These are phyloP conservation scores for Penicillium polonicum DNA, from an alignment of 2,329 filamentous ascomycete genomes.

Conservation along the genomic window DNA sequence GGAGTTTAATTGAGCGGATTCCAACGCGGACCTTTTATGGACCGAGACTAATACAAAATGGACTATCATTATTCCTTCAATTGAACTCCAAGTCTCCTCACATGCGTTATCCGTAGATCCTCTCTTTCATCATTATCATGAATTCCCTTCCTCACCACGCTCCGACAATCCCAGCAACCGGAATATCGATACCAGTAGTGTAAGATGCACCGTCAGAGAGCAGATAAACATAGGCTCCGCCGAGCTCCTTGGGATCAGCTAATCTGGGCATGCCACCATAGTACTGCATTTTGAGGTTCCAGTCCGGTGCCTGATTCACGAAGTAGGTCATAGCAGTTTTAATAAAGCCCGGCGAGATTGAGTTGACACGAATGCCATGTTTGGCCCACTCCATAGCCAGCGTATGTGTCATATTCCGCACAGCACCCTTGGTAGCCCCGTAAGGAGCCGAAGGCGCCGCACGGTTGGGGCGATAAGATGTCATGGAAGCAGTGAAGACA, in stretches of 20 bases:
- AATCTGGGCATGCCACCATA: constrained; percentile 58
- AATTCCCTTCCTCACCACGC: not conserved
- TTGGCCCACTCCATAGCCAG: constrained; percentile 52
- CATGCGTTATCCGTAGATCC: not conserved
- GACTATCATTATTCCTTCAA: not conserved
- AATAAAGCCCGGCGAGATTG: constrained; percentile 48
- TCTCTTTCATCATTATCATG: not conserved
- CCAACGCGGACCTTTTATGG: not conserved
- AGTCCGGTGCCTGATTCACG: constrained; percentile 54
- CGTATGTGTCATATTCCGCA: constrained; percentile 32
- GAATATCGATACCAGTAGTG: constrained; percentile 40
- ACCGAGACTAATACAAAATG: constrained; percentile 16
- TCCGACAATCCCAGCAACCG: constrained; percentile 36
- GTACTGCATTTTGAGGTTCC: constrained; percentile 58
- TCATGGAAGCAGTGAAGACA: constrained; percentile 52
- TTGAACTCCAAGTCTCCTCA: not conserved
- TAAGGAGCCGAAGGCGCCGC: constrained; percentile 54
- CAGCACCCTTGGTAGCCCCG: constrained; percentile 47
- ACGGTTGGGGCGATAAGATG: constrained; percentile 50
- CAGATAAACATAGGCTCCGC: constrained; percentile 58
- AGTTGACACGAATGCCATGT: constrained; percentile 43
- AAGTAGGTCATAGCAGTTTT: constrained; percentile 51
- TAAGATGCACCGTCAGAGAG: constrained; percentile 49
- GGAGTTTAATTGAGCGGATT: not conserved
- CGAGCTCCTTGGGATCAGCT: constrained; percentile 54